Evolutionary conservation across 2,329 filamentous ascomycete genomes (phyloP).

Genomic region (Xylaria sp.): DNA sequence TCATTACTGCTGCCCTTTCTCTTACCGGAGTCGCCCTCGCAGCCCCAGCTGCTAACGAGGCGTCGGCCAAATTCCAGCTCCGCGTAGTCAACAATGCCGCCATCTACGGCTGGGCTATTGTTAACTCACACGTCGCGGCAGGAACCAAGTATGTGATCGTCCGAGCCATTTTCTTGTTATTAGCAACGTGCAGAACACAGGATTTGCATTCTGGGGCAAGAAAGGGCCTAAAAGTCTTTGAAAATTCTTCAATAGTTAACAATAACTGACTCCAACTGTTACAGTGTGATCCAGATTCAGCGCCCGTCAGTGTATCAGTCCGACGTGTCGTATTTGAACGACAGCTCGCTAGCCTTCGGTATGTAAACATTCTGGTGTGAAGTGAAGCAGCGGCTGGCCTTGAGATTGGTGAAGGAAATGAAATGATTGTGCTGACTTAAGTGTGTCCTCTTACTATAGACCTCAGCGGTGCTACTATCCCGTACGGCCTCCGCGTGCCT

Average conservation of each 20-base stretch:
- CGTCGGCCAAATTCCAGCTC: slow-evolving; percentile 37
- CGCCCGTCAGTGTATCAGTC: slow-evolving; percentile 39
- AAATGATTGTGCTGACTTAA: neutral
- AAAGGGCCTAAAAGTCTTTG: neutral
- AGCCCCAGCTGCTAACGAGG: slow-evolving; percentile 20
- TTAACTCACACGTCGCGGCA: slow-evolving; percentile 39
- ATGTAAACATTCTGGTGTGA: slow-evolving; percentile 8
- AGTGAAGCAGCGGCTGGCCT: too few species aligned
- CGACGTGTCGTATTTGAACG: slow-evolving; percentile 37
- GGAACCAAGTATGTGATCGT: slow-evolving; percentile 4
- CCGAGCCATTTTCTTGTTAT: neutral
- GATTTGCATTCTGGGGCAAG: neutral
- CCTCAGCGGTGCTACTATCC: slow-evolving; percentile 17
- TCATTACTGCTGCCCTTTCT: slow-evolving; percentile 33
- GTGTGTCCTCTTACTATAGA: neutral
- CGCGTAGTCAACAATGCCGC: slow-evolving; percentile 22
- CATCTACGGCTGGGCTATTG: slow-evolving; percentile 38
- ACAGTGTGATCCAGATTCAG: slow-evolving; percentile 41
- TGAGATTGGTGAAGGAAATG: neutral
- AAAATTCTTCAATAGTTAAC: neutral
- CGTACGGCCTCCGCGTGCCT: slow-evolving; percentile 35
- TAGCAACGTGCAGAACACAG: neutral
- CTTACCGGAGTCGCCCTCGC: slow-evolving; percentile 34
- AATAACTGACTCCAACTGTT: neutral
- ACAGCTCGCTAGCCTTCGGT: slow-evolving; percentile 38